phyloP scores from a whole-genome alignment of 2,329 filamentous ascomycete species.

The Colletotrichum falcatum region DNA sequence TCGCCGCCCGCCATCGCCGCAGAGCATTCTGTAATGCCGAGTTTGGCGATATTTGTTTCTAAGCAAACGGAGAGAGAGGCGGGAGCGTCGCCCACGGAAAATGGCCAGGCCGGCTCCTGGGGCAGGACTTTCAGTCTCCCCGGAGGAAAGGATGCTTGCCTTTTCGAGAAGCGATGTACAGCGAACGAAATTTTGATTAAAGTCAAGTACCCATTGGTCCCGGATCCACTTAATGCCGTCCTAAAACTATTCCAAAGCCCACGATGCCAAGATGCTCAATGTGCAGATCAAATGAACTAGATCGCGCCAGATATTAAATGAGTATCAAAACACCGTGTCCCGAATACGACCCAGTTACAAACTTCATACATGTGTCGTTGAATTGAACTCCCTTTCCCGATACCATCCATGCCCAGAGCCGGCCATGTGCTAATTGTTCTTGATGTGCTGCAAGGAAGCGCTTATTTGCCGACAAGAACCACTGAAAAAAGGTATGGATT shows the following conservation, averaged over 20 bases:
- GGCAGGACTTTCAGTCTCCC: neutral
- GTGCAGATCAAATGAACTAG: neutral
- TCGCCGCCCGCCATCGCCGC: neutral
- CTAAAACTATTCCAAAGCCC: neutral
- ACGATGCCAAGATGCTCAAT: neutral
- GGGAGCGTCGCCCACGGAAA: neutral
- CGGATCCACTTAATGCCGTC: neutral
- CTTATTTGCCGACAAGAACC: slow-evolving; percentile 23
- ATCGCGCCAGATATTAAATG: neutral
- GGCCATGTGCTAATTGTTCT: neutral
- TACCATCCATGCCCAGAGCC: neutral
- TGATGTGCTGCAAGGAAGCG: neutral
- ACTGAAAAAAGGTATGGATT: neutral
- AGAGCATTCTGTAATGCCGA: neutral
- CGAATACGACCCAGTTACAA: neutral
- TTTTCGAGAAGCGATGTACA: neutral
- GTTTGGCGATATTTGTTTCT: neutral
- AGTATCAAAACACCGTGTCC: neutral
- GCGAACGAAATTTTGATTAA: neutral
- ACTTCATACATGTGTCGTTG: neutral
- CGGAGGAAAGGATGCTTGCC: neutral
- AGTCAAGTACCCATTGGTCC: neutral
- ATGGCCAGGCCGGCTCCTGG: neutral
- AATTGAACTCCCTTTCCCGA: neutral
- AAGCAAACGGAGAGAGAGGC: neutral